Percentiles rank a stretch among this genome's conserved stretches.
phyloP scores from a whole-genome alignment of 1,284 basidiomycete genomes.

The Microbotryum saponariae region DNA sequence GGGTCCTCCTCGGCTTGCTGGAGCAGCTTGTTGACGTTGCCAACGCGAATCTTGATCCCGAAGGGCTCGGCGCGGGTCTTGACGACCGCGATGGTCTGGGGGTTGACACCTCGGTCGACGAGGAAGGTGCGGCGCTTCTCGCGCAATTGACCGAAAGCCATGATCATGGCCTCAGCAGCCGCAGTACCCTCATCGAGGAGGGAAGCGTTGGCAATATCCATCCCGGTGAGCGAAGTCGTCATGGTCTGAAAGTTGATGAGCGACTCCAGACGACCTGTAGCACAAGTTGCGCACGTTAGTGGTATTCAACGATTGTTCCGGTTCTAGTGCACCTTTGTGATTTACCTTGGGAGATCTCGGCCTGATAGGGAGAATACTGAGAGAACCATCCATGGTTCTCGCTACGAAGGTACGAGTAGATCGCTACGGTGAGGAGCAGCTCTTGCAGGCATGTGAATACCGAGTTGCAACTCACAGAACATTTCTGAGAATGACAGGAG shows the following conservation, averaged over 20 bases:
- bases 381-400: constrained; percentile 99
- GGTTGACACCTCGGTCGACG: constrained; percentile 70
- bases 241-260: constrained; percentile 96
- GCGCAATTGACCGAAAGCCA: constrained; percentile 59
- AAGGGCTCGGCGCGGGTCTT: constrained; percentile 81
- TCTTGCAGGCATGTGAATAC: neutral
- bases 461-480: constrained; percentile 43
- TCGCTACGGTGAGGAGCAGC: neutral
- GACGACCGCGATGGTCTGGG: constrained; percentile 80
- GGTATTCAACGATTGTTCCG: neutral
- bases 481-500: constrained; percentile 85
- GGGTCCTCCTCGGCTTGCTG: constrained; percentile 46
- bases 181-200: constrained; percentile 71
- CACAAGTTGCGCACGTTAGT: neutral
- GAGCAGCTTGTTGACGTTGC: constrained; percentile 50
- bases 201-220: constrained; percentile 92
- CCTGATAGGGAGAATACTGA: constrained; percentile 81
- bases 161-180: constrained; percentile 85
- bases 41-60: constrained; percentile 68
- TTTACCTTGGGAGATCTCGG: constrained; percentile 83
- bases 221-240: constrained; percentile 85
- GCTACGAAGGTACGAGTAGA: constrained; percentile 43
- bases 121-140: constrained; percentile 72
- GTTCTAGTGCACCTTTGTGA: constrained; percentile 6
- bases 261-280: constrained; percentile 79